Conservation (phyloP, 148 eudicot genomes). For the Cornus suecica region DNA sequence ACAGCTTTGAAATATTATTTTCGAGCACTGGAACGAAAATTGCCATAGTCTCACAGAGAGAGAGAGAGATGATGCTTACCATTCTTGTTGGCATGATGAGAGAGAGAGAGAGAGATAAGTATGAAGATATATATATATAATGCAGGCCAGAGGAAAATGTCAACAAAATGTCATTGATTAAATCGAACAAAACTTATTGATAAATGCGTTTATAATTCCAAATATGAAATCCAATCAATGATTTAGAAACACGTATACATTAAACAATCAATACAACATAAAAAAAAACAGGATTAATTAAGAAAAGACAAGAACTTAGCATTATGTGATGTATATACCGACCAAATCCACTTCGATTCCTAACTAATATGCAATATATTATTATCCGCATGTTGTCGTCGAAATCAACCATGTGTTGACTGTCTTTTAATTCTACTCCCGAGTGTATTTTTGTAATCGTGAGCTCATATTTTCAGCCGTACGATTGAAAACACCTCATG, state of each 20-base stretch:
- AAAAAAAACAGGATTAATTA: neutral
- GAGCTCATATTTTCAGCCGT: no score
- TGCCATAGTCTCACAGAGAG: no score
- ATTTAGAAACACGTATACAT: neutral
- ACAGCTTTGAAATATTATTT: no score
- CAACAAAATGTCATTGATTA: constrained; percentile 9
- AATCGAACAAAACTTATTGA: constrained; percentile 9
- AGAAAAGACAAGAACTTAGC: neutral
- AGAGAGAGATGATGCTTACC: constrained; percentile 2
- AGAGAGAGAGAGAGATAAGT: neutral
- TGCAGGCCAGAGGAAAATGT: neutral
- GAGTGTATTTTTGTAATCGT: no score
- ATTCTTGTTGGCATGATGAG: constrained; percentile 17
- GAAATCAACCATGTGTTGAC: no score
- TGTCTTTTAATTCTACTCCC: no score
- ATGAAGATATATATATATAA: constrained; percentile 15
- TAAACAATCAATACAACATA: neutral
- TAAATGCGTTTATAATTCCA: constrained; percentile 2
- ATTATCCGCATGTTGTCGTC: no score
- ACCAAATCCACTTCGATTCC: neutral
- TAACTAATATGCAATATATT: neutral
- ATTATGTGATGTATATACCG: neutral
- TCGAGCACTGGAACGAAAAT: no score
- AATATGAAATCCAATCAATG: constrained; percentile 5
- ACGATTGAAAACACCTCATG: no score